phyloP scores from a whole-genome alignment of 768 basidiomycete genomes.

The Rhizopogon vinicolor region DNA sequence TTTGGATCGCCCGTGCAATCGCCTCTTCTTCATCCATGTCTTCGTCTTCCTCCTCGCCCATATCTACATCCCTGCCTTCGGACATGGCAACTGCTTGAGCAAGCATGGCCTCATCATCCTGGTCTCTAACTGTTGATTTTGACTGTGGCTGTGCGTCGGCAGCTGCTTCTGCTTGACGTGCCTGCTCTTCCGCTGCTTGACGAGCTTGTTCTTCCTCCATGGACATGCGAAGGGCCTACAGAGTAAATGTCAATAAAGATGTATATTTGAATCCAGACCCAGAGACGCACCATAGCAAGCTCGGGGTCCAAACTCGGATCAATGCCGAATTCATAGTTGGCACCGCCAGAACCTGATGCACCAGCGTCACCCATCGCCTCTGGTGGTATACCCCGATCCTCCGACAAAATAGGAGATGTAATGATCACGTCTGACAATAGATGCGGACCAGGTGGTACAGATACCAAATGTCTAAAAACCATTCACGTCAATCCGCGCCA shows the following conservation, averaged over 20 bases:
- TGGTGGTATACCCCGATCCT: slow-evolving; percentile 71
- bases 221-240: slow-evolving; percentile 92
- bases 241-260: not conserved
- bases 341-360: slow-evolving; percentile 42
- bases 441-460: slow-evolving; percentile 71
- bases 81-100: slow-evolving; percentile 77
- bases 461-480: slow-evolving; percentile 66
- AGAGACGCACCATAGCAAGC: slow-evolving; percentile 78
- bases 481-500: not conserved
- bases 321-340: slow-evolving; percentile 81
- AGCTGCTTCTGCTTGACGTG: slow-evolving; percentile 23
- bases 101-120: slow-evolving; percentile 77
- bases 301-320: slow-evolving; percentile 97
- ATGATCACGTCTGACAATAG: slow-evolving; percentile 82
- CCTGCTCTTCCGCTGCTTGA: slow-evolving; percentile 43
- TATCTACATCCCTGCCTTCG: slow-evolving; percentile 48
- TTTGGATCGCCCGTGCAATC: slow-evolving; percentile 85
- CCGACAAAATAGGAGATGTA: slow-evolving; percentile 77
- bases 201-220: slow-evolving; percentile 93
- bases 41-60: slow-evolving; percentile 64
- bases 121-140: slow-evolving; percentile 44
- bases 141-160: slow-evolving; percentile 18
- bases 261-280: not conserved
- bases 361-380: slow-evolving; percentile 49
- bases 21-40: slow-evolving; percentile 83